These are phyloP conservation scores for Colletotrichum spaethianum DNA, from an alignment of 2,329 filamentous ascomycete genomes.

Conservation along the genomic window DNA sequence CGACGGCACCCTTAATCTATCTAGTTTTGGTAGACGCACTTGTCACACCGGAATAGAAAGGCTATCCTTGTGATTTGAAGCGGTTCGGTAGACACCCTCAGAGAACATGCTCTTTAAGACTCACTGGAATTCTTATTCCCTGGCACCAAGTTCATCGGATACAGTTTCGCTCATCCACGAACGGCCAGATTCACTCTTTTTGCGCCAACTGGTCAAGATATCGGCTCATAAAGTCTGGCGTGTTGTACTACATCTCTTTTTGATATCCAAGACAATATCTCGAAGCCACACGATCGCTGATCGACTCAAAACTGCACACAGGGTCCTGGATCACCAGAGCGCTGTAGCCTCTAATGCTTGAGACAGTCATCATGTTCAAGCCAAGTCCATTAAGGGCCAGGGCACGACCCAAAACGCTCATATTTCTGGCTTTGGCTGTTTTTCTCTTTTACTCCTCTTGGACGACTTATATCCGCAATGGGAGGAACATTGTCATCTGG, in stretches of 20 bases:
- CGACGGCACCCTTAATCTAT: not conserved
- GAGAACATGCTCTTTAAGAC: not conserved
- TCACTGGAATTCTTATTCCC: not conserved
- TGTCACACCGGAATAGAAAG: not conserved
- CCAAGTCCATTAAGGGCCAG: constrained; percentile 44
- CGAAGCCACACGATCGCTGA: not conserved
- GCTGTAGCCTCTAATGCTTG: not conserved
- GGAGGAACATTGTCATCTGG: constrained; percentile 53
- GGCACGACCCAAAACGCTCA: constrained; percentile 57
- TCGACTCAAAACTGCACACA: not conserved
- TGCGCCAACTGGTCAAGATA: not conserved
- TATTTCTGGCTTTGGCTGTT: constrained; percentile 57
- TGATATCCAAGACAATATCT: not conserved
- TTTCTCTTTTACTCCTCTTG: constrained; percentile 61
- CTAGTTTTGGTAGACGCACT: not conserved
- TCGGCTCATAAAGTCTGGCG: not conserved
- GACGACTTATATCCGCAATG: constrained; percentile 53
- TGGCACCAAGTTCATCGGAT: not conserved
- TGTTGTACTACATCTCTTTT: not conserved
- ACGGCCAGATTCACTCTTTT: too few relatives aligned
- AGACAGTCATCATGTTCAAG: constrained; percentile 47
- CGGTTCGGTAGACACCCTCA: too few relatives aligned
- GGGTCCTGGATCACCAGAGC: not conserved
- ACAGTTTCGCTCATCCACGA: too few relatives aligned
- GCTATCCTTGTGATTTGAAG: not conserved